A percentile compares a stretch with the other conserved stretches of the same genome.
phyloP scores from a whole-genome alignment of 2,329 filamentous ascomycete species.

The Dactylonectria estremocensis region DNA sequence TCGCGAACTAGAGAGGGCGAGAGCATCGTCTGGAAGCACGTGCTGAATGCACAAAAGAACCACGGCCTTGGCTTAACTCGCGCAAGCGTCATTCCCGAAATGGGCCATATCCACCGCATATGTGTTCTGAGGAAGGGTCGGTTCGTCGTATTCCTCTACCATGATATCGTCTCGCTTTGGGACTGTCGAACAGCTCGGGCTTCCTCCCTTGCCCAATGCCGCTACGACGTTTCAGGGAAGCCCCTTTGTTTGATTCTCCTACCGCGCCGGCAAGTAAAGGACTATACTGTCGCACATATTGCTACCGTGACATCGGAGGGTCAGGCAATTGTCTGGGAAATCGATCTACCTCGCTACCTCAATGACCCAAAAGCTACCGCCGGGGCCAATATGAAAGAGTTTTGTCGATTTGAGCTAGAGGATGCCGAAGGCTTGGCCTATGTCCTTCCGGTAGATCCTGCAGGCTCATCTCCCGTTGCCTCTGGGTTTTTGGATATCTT shows the following conservation, averaged over 20 bases:
- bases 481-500: conserved; percentile 90
- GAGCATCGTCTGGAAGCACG: conserved; percentile 86
- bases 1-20: conserved; percentile 86
- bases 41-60: conserved; percentile 57
- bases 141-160: conserved; percentile 85
- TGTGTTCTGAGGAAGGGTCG: conserved; percentile 83
- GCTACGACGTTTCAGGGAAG: conserved; percentile 76
- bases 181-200: conserved; percentile 78
- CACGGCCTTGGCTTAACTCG: conserved; percentile 68
- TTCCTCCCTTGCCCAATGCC: conserved; percentile 62
- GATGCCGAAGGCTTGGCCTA: conserved; percentile 72
- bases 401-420: conserved; percentile 80
- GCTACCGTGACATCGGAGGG: conserved; percentile 87
- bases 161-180: conserved; percentile 82
- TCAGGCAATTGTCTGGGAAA: conserved; percentile 86
- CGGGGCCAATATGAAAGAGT: conserved; percentile 68
- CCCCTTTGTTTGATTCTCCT: conserved; percentile 86
- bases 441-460: conserved; percentile 88
- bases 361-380: conserved; percentile 44
- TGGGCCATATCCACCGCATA: conserved; percentile 83
- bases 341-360: conserved; percentile 70
- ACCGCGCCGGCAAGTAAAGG: conserved; percentile 72
- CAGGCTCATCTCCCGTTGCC: conserved; percentile 78
- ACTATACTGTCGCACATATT: conserved; percentile 76
- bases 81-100: conserved; percentile 77